phyloP scores from a whole-genome alignment of 345 rosid genomes.

The Anacardium occidentale region DNA sequence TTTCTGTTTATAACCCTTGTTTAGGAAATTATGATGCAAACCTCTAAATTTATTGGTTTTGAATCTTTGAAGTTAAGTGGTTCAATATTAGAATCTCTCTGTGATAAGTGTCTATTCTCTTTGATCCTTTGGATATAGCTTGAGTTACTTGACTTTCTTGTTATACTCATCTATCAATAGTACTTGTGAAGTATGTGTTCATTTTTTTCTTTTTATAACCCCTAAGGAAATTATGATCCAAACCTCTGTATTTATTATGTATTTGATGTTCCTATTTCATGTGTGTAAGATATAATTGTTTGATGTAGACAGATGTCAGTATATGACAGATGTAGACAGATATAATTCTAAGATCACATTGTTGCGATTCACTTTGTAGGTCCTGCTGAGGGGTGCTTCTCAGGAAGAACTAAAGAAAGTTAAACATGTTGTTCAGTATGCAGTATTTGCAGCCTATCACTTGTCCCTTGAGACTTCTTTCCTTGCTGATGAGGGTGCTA shows the following conservation, averaged over 20 bases:
- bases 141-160: not conserved
- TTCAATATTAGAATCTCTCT: not conserved
- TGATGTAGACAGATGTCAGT: not conserved
- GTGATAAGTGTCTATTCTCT: not conserved
- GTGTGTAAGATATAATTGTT: slow-evolving; percentile 12
- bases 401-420: slow-evolving; percentile 92
- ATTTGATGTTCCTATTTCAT: slow-evolving; percentile 1
- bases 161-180: not conserved
- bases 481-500: slow-evolving; percentile 99
- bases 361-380: slow-evolving; percentile 43
- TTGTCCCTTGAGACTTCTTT: slow-evolving; percentile 91
- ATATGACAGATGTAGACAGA: not conserved
- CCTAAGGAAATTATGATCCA: not conserved
- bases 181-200: not conserved
- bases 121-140: slow-evolving; percentile 4
- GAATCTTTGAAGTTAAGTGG: slow-evolving; percentile 1
- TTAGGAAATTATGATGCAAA: not conserved
- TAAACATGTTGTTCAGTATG: slow-evolving; percentile 83
- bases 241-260: not conserved
- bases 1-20: not conserved
- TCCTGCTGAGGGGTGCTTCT: slow-evolving; percentile 67
- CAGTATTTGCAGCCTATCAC: slow-evolving; percentile 97
- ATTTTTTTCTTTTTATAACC: not conserved
- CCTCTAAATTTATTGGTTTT: not conserved
- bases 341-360: slow-evolving; percentile 23